Evolutionary conservation across 2,329 filamentous ascomycete species (phyloP), one percentile per base, ranked within the genome.

Genomic region (Curvularia spicifera): DNA sequence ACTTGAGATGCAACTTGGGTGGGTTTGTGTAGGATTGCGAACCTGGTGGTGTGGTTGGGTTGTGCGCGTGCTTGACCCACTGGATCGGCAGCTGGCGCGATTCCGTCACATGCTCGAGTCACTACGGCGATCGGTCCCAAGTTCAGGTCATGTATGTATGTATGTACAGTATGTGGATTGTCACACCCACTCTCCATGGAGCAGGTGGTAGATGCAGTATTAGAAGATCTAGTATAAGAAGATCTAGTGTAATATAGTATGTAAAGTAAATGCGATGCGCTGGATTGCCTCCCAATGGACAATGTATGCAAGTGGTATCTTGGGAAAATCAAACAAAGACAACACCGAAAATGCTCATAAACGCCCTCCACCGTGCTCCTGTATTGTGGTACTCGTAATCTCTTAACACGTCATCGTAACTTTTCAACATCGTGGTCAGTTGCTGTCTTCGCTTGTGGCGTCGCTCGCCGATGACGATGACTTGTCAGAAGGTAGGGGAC

Each of bases 401-500:
- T 39, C 31, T 9, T 47, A 10, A 18, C 22, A 35, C 9, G 13
- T 46, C 31, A 39, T 12, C 9, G 39, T 44, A 15, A 24, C 40
- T 43, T 7, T 26, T 43, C 20, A 43, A 24, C 22, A 12, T 43
- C 12, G 7, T 26, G 12, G 44, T 68, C 54, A 74, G 59, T 39
- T 68, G 58, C 72, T 75, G 57, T 75, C 72, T n/a, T 73, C 68
- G 52, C 65, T 69, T 15, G 61, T 62, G 8, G 64, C 54, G 12
- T 69, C 67, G 52, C 66, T 70, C 24, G 60, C 60, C 10, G 70
- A 65, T 4, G 69, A 18, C 18, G 64, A 46, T n/a, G 66, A 67
- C 44, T 66, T 68, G 63, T 60, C 64, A 8, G 66, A 61, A 4
- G 72, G 65, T 24, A 83, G 60, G 10, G 83, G 79, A 1, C 80